These are phyloP conservation scores for Tuctoria greenei DNA, from an alignment of 176 grass and related monocot species.

Conservation along the genomic window DNA sequence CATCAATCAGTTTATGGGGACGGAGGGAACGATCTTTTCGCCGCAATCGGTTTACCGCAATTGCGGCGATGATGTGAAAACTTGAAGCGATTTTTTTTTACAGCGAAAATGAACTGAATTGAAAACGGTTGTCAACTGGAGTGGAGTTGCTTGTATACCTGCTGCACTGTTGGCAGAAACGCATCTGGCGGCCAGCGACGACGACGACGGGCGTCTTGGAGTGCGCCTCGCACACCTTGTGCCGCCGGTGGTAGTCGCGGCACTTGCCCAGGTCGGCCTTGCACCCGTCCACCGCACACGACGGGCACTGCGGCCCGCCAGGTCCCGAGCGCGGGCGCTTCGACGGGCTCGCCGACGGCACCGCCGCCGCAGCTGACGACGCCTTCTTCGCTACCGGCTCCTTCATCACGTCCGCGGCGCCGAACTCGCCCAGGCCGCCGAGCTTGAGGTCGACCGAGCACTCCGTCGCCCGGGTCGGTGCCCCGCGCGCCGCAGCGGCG, in stretches of 20 bases:
- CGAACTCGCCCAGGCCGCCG: constrained; percentile 59
- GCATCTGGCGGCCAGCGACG: constrained; percentile 76
- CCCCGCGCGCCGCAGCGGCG: constrained; percentile 7
- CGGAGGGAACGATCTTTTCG: constrained; percentile 9
- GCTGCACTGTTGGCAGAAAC: constrained; percentile 99
- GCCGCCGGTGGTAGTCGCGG: constrained; percentile 90
- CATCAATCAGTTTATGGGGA: constrained; percentile 27
- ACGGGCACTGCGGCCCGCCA: constrained; percentile 30
- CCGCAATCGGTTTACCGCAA: not conserved
- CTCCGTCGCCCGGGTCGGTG: constrained; percentile 36
- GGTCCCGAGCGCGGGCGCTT: constrained; percentile 41
- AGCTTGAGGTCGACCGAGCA: constrained; percentile 94
- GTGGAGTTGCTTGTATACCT: constrained; percentile 45
- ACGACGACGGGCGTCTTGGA: constrained; percentile 87
- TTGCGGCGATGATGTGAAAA: not conserved
- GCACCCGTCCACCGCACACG: constrained; percentile 89
- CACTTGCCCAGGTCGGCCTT: constrained; percentile 78
- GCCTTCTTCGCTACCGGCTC: constrained; percentile 21
- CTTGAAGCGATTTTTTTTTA: not conserved
- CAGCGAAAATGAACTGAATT: constrained; percentile 1
- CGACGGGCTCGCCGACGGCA: constrained; percentile 35
- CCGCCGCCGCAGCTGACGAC: not conserved
- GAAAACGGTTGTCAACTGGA: not conserved
- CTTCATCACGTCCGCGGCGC: constrained; percentile 25
- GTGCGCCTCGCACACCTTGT: constrained; percentile 96